phyloP scores from a whole-genome alignment of 805 yeast species.

The Cyberlindnera bimundalis region DNA sequence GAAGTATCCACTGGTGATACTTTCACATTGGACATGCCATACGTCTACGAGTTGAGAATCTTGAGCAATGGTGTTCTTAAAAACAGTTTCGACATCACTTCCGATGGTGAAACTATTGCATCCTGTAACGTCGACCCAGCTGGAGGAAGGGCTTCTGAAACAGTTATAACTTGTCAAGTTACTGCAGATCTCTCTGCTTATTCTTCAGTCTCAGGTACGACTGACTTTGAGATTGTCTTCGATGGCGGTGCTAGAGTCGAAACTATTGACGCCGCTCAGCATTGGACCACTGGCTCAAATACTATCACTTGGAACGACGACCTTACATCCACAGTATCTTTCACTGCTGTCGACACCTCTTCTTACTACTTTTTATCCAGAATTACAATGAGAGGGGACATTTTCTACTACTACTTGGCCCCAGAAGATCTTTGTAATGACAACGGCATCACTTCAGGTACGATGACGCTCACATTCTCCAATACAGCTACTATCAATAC shows the following conservation, averaged over 20 bases:
- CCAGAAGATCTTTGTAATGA: conserved; percentile 5
- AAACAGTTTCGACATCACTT: conserved; percentile 9
- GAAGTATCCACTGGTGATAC: conserved; percentile 16
- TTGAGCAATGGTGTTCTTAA: conserved; percentile 1
- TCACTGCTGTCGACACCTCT: not conserved
- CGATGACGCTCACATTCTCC: conserved; percentile 3
- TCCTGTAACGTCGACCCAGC: conserved; percentile 14
- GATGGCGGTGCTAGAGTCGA: conserved; percentile 15
- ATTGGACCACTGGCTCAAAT: conserved; percentile 15
- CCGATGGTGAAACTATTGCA: conserved; percentile 11
- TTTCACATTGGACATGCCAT: conserved; percentile 15
- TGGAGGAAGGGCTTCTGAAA: conserved; percentile 9
- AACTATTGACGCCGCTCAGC: conserved; percentile 7
- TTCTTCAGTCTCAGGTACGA: conserved; percentile 9
- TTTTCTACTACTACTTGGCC: conserved; percentile 11
- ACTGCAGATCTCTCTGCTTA: conserved; percentile 8
- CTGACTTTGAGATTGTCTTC: conserved; percentile 8
- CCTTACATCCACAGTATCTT: conserved; percentile 3
- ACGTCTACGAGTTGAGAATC: conserved; percentile 16
- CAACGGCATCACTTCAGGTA: conserved; percentile 8
- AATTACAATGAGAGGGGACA: conserved; percentile 18
- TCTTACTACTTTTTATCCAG: conserved; percentile 2
- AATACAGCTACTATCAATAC: not conserved
- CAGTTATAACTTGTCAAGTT: conserved; percentile 10
- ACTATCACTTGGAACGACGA: conserved; percentile 17